Evolutionary conservation across 129 eudicot species (phyloP).

Genomic region (Chrysanthemum makinoi): DNA sequence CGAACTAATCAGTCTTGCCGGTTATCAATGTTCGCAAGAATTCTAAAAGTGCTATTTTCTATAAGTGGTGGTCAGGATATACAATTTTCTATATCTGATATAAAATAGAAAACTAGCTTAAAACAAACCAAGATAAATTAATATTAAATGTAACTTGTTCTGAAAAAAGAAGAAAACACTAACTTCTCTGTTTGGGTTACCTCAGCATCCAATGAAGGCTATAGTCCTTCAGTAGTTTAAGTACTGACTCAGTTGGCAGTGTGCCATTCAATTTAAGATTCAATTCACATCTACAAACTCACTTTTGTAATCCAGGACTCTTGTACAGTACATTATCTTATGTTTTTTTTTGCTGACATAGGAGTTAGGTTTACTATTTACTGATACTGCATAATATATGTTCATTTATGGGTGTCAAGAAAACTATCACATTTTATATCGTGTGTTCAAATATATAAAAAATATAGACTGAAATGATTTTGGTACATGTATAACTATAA

Average conservation of each 20-base stretch:
- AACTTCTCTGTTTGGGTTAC: not conserved
- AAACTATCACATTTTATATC: not conserved
- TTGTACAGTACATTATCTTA: not conserved
- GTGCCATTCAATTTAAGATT: conserved; percentile 23
- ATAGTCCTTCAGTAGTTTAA: not conserved
- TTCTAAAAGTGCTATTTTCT: too few species aligned
- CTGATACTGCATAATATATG: conserved; percentile 1
- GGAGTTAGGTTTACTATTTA: not conserved
- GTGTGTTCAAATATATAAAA: not conserved
- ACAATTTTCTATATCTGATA: too few species aligned
- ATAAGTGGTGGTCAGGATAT: too few species aligned
- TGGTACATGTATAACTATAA: too few species aligned
- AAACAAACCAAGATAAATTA: too few species aligned
- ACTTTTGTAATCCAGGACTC: conserved; percentile 4
- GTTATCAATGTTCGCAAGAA: too few species aligned
- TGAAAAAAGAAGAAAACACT: not conserved
- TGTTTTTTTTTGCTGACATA: conserved; percentile 9
- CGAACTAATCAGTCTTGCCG: too few species aligned
- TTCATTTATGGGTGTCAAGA: not conserved
- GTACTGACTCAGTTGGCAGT: conserved; percentile 20
- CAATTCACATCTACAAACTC: conserved; percentile 6
- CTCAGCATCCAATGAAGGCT: conserved; percentile 1
- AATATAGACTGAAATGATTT: not conserved
- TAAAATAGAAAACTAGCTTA: too few species aligned
- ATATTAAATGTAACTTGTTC: too few species aligned